Evolutionary conservation across 108 stramenopile genomes (phyloP).

Genomic region (Chaetoceros muelleri): DNA sequence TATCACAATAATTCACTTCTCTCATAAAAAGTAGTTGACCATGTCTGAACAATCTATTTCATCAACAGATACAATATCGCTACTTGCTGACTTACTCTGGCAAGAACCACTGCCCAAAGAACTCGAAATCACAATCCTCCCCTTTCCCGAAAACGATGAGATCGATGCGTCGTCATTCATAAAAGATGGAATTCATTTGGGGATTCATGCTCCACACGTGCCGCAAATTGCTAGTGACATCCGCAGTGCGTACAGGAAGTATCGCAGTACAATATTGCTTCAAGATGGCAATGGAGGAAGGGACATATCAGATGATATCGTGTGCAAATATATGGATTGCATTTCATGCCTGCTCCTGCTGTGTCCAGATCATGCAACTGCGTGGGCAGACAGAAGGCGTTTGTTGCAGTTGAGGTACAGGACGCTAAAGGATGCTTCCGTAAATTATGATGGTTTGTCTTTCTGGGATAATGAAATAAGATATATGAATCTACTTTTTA

Average conservation of each 20-base stretch:
- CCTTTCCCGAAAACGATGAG: background rate
- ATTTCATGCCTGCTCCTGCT: conserved; percentile 28
- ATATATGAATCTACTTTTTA: conserved; percentile 34
- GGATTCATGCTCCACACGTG: conserved; percentile 31
- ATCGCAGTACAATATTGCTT: background rate
- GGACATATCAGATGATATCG: background rate
- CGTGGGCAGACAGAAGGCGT: conserved; percentile 37
- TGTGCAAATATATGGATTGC: background rate
- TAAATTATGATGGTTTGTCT: background rate
- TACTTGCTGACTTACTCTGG: background rate
- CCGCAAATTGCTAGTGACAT: conserved; percentile 26
- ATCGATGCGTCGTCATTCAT: conserved; percentile 1
- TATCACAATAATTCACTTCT: too few relatives aligned
- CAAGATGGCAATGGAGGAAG: background rate
- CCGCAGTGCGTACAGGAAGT: conserved; percentile 16
- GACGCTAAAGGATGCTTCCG: background rate
- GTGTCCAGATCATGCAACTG: conserved; percentile 44
- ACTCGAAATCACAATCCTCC: background rate
- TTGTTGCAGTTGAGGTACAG: background rate
- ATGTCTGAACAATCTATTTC: too few relatives aligned
- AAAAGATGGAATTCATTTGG: conserved; percentile 21
- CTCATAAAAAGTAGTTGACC: too few relatives aligned
- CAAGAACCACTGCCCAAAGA: background rate
- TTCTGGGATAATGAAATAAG: conserved; percentile 19
- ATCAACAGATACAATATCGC: background rate